Evolutionary conservation across 2,329 filamentous ascomycete species (phyloP), one percentile per base, ranked within the genome.

Genomic region (Aspergillus terreus): DNA sequence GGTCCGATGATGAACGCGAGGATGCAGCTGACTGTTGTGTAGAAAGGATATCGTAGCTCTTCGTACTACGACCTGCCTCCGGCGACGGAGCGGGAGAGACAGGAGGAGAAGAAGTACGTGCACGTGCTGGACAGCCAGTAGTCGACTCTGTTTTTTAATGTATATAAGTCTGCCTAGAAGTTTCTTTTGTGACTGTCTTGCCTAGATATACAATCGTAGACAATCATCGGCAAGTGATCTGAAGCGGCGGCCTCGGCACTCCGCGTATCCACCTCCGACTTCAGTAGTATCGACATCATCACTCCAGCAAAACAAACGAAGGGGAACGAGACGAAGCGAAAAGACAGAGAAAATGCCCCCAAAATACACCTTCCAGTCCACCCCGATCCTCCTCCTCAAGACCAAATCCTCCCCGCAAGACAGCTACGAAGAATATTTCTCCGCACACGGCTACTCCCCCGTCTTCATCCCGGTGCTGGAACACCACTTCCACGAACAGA

Each of bases 41-140:
- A 92, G 89, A 88, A 95, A 88, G 87, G 85, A 71, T 96, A 90
- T 80, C 87, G 94, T 69, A 92, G 88, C 75, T 83, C 87, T 52
- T 83, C 85, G 65, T 94, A 86, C 82, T 96, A 95, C 74, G 92
- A 99, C 70, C 81, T 97, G 60, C 94, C 94, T 46, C 92, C 94
- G 45, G 86, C 92, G 66, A 96, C 92, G 32, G 92, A 96, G 77
- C 88, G 87, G 73, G 94, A 99, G 81, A 94, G 86, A 82, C 82
- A 83, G 64, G 92, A 97, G 73, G 92, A 97, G 76, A 94, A 86
- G 82, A 94, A 96, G 80, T 99, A 95, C 72, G 78, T 97, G 71
- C 94, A 99, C 72, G 92, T 99, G 55, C 78, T 90, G 68, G 90
- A 95, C 71, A 87, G 94, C 72, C 83, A 91, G 80, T 94, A 85